Conservation (phyloP, 305 asterid species). For the Rubia peregrina region DNA sequence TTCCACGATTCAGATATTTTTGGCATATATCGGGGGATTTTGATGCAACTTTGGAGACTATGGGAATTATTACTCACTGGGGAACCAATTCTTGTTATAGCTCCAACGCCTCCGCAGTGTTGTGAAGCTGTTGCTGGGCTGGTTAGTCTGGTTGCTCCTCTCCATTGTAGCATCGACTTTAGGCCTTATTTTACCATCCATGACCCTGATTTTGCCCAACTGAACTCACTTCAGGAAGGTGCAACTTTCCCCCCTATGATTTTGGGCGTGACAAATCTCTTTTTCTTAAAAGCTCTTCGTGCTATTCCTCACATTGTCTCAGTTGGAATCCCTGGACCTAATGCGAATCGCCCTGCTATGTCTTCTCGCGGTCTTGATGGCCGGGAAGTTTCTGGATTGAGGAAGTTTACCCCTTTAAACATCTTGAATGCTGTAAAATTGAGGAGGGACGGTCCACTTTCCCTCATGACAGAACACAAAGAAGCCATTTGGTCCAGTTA, state of each 20-base stretch:
- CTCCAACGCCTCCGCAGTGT: conserved; percentile 94
- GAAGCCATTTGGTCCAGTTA: conserved; percentile 89
- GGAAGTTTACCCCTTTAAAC: conserved; percentile 68
- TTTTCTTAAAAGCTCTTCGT: conserved; percentile 84
- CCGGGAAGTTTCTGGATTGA: conserved; percentile 43
- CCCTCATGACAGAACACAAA: conserved; percentile 89
- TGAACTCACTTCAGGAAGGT: conserved; percentile 68
- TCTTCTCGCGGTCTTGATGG: conserved; percentile 46
- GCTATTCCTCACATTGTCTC: conserved; percentile 85
- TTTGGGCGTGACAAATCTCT: conserved; percentile 90
- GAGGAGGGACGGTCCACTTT: conserved; percentile 91
- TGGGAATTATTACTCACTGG: conserved; percentile 92
- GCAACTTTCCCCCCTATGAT: conserved; percentile 75
- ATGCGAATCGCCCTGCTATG: conserved; percentile 42
- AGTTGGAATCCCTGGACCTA: conserved; percentile 70
- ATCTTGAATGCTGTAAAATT: conserved; percentile 79
- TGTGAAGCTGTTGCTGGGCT: conserved; percentile 92
- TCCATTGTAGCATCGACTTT: conserved; percentile 76
- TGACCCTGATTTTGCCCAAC: conserved; percentile 71
- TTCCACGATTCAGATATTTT: conserved; percentile 96
- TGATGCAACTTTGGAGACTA: conserved; percentile 91
- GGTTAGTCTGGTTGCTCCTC: conserved; percentile 91
- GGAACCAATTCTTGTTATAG: conserved; percentile 82
- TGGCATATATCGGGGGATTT: conserved; percentile 71
- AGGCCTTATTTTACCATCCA: conserved; percentile 96